phyloP scores from a whole-genome alignment of 352 stramenopile species.

The Phytopythium vexans region DNA sequence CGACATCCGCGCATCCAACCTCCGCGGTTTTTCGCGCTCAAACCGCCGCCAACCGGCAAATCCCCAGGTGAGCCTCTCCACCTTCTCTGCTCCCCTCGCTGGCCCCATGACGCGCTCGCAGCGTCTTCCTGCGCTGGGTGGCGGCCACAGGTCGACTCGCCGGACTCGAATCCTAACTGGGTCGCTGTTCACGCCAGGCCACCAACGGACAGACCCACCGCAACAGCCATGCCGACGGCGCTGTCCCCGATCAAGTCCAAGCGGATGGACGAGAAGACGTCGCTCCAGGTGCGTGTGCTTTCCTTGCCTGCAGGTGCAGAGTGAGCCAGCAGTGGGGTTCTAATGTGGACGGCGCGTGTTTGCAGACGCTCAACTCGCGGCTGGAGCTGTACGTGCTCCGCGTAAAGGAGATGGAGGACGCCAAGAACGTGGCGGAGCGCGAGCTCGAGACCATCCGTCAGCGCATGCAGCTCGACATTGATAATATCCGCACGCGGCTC shows the following conservation, averaged over 20 bases:
- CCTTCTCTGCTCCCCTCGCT: too few species aligned
- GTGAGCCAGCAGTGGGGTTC: background rate
- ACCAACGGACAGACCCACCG: background rate
- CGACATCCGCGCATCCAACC: too few species aligned
- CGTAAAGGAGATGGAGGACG: slow-evolving; percentile 80
- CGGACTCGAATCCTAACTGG: too few species aligned
- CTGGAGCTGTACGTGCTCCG: slow-evolving; percentile 82
- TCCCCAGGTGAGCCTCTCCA: too few species aligned
- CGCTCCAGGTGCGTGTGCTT: slow-evolving; percentile 54
- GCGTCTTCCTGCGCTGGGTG: too few species aligned
- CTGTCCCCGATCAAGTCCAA: slow-evolving; percentile 85
- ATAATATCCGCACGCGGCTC: slow-evolving; percentile 50
- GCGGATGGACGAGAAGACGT: slow-evolving; percentile 79
- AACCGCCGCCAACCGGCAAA: too few species aligned
- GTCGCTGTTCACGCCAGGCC: background rate
- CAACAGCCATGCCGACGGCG: slow-evolving; percentile 40
- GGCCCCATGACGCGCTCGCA: too few species aligned
- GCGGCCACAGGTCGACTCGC: too few species aligned
- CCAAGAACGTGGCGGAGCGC: slow-evolving; percentile 65
- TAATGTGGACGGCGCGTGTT: slow-evolving; percentile 1
- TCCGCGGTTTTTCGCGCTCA: too few species aligned
- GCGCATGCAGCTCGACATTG: slow-evolving; percentile 78
- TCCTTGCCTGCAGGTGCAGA: background rate
- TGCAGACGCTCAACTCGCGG: slow-evolving; percentile 70
- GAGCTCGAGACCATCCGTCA: slow-evolving; percentile 80